Base-by-base conservation (phyloP, 345 rosid species). In the Gossypium herbaceum region DNA sequence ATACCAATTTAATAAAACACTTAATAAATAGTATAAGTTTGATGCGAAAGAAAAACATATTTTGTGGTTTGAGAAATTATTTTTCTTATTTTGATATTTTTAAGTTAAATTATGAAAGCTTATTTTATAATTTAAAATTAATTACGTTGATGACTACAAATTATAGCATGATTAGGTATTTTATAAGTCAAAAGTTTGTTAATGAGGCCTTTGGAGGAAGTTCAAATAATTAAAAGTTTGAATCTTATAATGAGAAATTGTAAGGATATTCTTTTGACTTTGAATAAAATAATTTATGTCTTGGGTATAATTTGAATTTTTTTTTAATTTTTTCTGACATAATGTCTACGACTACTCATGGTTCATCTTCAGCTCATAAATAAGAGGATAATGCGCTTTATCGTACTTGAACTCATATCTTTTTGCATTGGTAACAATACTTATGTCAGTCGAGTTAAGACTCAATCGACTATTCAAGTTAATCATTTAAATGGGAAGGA, bases 301-400 rank as follows among this genome's bases (percentile, higher is more conserved):
- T 1, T 20, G 60, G 13, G 25, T 56, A 20, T 12, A 56, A 56
- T 56, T 56, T 56, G 9, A 55, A 19, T n/a, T 27, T n/a, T 0
- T 6, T 54, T 17, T 2, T 2, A 27, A 29, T 29, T 29, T 29
- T 0, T 27, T 27, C 4, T 27, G 29, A 27, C 0, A 27, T 27
- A 27, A 27, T 27, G 0, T 27, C 0, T 27, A 27, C 0, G 0
- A 27, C 0, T 27, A 27, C 4, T 27, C 0, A 3, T 27, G 3
- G 2, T 3, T 0, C 3, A 0, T 27, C 0, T 27, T 0, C 0
- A 0, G 0, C 39, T 29, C 1, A 29, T 29, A 4, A 29, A 29
- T 29, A 4, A 0, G 4, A 29, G 1, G 34, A 29, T 29, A 29
- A 29, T 29, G 5, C 6, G 6, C 0, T 29, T 29, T 0, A 29